A percentile compares a stretch with the other conserved stretches of the same genome.
These are phyloP conservation scores for Colletotrichum destructivum DNA, from an alignment of 2,329 filamentous ascomycete species.

Conservation along the genomic window DNA sequence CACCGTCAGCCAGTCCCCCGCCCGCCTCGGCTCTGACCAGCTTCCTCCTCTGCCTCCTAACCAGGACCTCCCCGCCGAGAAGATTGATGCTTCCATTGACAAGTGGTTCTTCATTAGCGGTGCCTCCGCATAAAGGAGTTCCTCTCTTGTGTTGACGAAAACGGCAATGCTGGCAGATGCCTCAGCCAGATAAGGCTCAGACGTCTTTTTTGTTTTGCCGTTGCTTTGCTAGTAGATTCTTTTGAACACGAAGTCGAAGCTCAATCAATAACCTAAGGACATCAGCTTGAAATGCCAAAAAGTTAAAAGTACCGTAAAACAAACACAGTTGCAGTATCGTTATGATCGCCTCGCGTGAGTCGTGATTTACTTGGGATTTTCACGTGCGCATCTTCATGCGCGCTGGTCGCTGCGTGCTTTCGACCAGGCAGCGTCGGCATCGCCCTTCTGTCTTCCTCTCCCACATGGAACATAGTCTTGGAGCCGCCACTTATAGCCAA, in stretches of 20 bases:
- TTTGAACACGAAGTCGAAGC: slow-evolving; percentile 14
- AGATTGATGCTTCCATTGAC: slow-evolving; percentile 97
- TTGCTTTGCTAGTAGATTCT: slow-evolving; percentile 26
- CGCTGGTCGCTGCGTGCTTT: neutral
- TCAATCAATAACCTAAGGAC: neutral
- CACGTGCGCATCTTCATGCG: neutral
- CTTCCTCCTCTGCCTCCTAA: slow-evolving; percentile 83
- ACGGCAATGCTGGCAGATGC: slow-evolving; percentile 9
- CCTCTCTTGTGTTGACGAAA: slow-evolving; percentile 5
- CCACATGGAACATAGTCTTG: neutral
- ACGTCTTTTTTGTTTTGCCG: neutral
- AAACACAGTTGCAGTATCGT: neutral
- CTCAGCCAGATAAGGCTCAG: neutral
- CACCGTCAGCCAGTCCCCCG: slow-evolving; percentile 80
- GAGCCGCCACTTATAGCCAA: slow-evolving; percentile 27
- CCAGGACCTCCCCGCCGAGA: slow-evolving; percentile 86
- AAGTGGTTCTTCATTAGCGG: slow-evolving; percentile 99
- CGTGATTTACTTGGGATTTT: neutral
- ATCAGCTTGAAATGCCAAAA: slow-evolving; percentile 37
- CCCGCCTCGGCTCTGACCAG: slow-evolving; percentile 78
- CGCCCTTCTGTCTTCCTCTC: neutral
- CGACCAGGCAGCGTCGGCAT: neutral
- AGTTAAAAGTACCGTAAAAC: slow-evolving; percentile 21
- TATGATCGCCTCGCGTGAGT: neutral
- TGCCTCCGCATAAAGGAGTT: slow-evolving; percentile 78